Conservation (phyloP, 176 grass and related monocot genomes). For the Cymbopogon citratus region DNA sequence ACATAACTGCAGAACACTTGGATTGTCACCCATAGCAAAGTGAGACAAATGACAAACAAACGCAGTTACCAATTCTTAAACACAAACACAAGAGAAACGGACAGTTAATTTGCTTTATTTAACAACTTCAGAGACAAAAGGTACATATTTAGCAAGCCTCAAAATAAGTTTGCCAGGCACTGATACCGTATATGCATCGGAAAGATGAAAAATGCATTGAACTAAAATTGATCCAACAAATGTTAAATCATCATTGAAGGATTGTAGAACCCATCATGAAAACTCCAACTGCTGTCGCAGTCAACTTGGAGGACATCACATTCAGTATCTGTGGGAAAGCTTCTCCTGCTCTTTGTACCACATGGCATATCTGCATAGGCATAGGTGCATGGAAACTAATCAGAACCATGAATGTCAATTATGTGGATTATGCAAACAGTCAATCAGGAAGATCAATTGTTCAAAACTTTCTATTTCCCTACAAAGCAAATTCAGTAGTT, state of each 20-base stretch:
- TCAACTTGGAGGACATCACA: not conserved
- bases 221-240: slow-evolving; percentile 28
- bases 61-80: not conserved
- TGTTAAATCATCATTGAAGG: slow-evolving; percentile 21
- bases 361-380: slow-evolving; percentile 64
- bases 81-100: not conserved
- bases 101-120: slow-evolving; percentile 47
- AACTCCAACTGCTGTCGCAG: not conserved
- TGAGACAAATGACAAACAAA: not conserved
- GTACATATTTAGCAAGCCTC: slow-evolving; percentile 2
- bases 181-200: slow-evolving; percentile 11
- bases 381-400: slow-evolving; percentile 9
- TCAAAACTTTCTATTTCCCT: not conserved
- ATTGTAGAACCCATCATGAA: slow-evolving; percentile 14
- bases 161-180: slow-evolving; percentile 35
- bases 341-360: slow-evolving; percentile 95
- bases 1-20: not conserved
- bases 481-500: not conserved
- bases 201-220: not conserved
- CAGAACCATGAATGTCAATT: slow-evolving; percentile 1
- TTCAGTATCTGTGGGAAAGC: slow-evolving; percentile 76
- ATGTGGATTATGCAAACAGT: not conserved
- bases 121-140: slow-evolving; percentile 12
- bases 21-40: not conserved
- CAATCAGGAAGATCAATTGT: not conserved